Percentiles rank a stretch among this genome's conserved stretches.
Conservation (phyloP, 176 grass and related monocot species). For the Paspalum vaginatum region DNA sequence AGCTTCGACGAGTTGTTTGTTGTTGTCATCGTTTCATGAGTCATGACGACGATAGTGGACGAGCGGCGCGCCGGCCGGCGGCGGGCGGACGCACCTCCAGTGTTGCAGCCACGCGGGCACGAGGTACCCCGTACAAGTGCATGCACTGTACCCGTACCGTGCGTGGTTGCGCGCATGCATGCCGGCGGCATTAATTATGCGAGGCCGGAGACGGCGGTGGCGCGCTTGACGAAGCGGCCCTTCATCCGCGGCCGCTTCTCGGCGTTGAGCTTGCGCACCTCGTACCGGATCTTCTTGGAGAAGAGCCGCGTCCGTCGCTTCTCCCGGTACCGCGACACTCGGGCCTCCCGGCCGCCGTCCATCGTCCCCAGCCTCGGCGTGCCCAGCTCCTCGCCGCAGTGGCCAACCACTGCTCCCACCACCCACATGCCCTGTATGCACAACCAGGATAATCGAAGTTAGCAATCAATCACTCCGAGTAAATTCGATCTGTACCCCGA, state of each 20-base stretch:
- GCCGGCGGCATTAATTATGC: conserved; percentile 28
- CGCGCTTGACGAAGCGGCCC: conserved; percentile 88
- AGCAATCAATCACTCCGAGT: background rate
- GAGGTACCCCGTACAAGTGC: background rate
- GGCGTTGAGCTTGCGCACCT: conserved; percentile 98
- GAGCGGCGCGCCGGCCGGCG: background rate
- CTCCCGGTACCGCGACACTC: conserved; percentile 87
- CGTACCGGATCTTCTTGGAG: conserved; percentile 98
- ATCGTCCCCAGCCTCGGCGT: conserved; percentile 30
- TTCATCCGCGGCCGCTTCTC: conserved; percentile 98
- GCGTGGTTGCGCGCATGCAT: background rate
- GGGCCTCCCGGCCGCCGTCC: conserved; percentile 70
- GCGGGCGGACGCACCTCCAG: background rate
- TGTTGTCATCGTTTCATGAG: conserved; percentile 40
- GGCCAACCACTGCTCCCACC: conserved; percentile 36
- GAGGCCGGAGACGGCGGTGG: conserved; percentile 35
- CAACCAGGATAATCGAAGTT: background rate
- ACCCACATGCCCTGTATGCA: conserved; percentile 48
- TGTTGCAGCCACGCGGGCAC: background rate
- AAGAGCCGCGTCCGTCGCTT: conserved; percentile 93
- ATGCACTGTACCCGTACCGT: background rate
- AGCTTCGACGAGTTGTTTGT: conserved; percentile 67
- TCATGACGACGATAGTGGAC: background rate
- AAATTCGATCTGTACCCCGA: background rate
- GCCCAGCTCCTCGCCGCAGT: conserved; percentile 9